Percentiles rank a stretch among this genome's conserved stretches.
Evolutionary conservation across 108 stramenopile genomes (phyloP).

Genomic region (Skeletonema menzelii): DNA sequence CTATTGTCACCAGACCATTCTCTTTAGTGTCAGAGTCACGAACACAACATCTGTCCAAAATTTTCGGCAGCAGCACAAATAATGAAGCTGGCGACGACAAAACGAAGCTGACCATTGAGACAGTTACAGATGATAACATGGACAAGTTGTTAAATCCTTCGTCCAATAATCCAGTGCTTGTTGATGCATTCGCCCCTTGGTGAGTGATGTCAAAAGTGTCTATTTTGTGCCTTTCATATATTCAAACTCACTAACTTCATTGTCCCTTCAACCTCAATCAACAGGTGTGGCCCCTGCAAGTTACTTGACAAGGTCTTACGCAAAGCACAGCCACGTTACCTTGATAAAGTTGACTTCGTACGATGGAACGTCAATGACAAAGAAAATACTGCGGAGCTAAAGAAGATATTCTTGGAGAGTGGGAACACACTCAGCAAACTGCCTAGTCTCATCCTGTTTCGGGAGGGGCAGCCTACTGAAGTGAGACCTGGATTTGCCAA

Average conservation of each 20-base stretch:
- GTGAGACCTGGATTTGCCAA: slow-evolving; percentile 42
- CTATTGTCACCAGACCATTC: not conserved
- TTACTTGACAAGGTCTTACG: slow-evolving; percentile 41
- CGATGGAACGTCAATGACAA: slow-evolving; percentile 43
- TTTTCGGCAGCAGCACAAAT: not conserved
- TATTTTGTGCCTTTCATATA: no score
- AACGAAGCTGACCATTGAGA: slow-evolving; percentile 5
- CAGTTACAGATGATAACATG: slow-evolving; percentile 10
- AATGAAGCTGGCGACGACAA: not conserved
- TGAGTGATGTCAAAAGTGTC: no score
- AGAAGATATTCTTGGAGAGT: slow-evolving; percentile 17
- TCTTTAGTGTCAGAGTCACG: not conserved
- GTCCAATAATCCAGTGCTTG: slow-evolving; percentile 6
- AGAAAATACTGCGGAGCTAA: slow-evolving; percentile 24
- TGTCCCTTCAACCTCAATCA: no score
- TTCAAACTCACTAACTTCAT: no score
- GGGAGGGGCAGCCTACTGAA: slow-evolving; percentile 23
- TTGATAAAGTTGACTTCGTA: slow-evolving; percentile 29
- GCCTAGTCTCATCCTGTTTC: slow-evolving; percentile 30
- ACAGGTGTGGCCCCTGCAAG: slow-evolving; percentile 46
- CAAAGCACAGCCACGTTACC: slow-evolving; percentile 34
- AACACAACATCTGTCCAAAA: not conserved
- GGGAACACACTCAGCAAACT: slow-evolving; percentile 28
- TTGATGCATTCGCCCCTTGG: slow-evolving; percentile 28
- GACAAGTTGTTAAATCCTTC: slow-evolving; percentile 1